Evolutionary conservation across 768 basidiomycete species (phyloP).

Genomic region (Amanita subjunquillea): DNA sequence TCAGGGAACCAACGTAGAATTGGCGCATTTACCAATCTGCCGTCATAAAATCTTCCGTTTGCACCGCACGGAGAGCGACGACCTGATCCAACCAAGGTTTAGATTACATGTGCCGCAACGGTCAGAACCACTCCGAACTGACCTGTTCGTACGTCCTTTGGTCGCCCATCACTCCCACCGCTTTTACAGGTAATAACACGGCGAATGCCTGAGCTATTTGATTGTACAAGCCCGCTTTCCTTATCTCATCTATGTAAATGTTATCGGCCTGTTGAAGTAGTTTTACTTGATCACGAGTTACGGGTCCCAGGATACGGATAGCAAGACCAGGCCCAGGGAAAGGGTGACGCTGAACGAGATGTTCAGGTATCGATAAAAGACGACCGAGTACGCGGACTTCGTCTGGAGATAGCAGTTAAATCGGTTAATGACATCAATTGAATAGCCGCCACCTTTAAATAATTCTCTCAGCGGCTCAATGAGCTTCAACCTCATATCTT

Average conservation of each 20-base stretch:
- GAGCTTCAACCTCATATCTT: slow-evolving; percentile 97
- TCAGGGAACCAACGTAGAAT: slow-evolving; percentile 34
- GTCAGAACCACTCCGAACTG: slow-evolving; percentile 9
- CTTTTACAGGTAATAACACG: slow-evolving; percentile 87
- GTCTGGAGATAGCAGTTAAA: slow-evolving; percentile 37
- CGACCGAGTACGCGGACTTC: slow-evolving; percentile 92
- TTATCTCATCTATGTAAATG: slow-evolving; percentile 98
- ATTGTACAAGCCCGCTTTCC: slow-evolving; percentile 84
- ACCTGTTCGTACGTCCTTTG: slow-evolving; percentile 93
- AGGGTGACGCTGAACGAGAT: slow-evolving; percentile 92
- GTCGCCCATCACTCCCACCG: slow-evolving; percentile 98
- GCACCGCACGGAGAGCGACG: slow-evolving; percentile 88
- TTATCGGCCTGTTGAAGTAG: slow-evolving; percentile 86
- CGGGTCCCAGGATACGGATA: slow-evolving; percentile 94
- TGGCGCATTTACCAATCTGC: slow-evolving; percentile 75
- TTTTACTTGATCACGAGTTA: slow-evolving; percentile 86
- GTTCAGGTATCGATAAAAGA: slow-evolving; percentile 83
- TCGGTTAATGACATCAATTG: background rate
- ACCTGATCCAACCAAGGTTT: slow-evolving; percentile 37
- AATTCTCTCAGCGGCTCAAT: slow-evolving; percentile 96
- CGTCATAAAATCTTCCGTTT: slow-evolving; percentile 99
- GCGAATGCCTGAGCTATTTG: slow-evolving; percentile 96
- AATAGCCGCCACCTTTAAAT: slow-evolving; percentile 70
- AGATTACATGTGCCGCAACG: too few relatives aligned
- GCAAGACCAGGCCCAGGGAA: slow-evolving; percentile 98